Percentiles rank a stretch among this genome's conserved stretches.
Evolutionary conservation across 768 basidiomycete species (phyloP).

Genomic region (Nevesoporus exiguus): DNA sequence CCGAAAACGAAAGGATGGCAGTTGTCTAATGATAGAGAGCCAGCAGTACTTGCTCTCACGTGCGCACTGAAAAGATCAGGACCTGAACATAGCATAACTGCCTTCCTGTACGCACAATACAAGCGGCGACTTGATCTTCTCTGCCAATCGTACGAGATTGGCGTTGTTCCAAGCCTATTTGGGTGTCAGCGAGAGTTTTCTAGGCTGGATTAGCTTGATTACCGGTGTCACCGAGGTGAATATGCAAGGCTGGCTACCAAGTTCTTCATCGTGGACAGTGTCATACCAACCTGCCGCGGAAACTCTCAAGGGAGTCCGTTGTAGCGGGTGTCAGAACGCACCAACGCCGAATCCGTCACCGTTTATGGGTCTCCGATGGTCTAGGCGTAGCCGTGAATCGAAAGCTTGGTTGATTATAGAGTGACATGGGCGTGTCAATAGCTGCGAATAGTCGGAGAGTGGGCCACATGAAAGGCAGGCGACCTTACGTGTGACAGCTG

Average conservation of each 20-base stretch:
- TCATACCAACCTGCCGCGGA: slow-evolving; percentile 83
- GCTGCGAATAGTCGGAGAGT: slow-evolving; percentile 36
- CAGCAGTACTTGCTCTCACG: slow-evolving; percentile 91
- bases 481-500: slow-evolving; percentile 75
- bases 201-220: slow-evolving; percentile 19
- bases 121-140: slow-evolving; percentile 94
- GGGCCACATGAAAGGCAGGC: background rate
- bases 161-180: slow-evolving; percentile 92
- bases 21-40: slow-evolving; percentile 87
- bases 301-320: background rate
- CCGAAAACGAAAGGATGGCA: slow-evolving; percentile 94
- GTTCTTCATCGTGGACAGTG: slow-evolving; percentile 75
- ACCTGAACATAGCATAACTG: background rate
- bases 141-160: slow-evolving; percentile 89
- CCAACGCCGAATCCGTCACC: slow-evolving; percentile 97
- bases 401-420: slow-evolving; percentile 98
- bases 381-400: slow-evolving; percentile 85
- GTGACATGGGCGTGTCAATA: slow-evolving; percentile 92
- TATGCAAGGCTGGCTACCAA: slow-evolving; percentile 87
- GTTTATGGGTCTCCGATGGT: slow-evolving; percentile 81
- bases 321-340: slow-evolving; percentile 35
- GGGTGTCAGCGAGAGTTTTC: slow-evolving; percentile 8
- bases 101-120: slow-evolving; percentile 66
- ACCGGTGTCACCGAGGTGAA: slow-evolving; percentile 95
- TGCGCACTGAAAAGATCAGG: slow-evolving; percentile 55